These are phyloP conservation scores for Lipomyces orientalis DNA, from an alignment of 805 yeast species.

Conservation along the genomic window DNA sequence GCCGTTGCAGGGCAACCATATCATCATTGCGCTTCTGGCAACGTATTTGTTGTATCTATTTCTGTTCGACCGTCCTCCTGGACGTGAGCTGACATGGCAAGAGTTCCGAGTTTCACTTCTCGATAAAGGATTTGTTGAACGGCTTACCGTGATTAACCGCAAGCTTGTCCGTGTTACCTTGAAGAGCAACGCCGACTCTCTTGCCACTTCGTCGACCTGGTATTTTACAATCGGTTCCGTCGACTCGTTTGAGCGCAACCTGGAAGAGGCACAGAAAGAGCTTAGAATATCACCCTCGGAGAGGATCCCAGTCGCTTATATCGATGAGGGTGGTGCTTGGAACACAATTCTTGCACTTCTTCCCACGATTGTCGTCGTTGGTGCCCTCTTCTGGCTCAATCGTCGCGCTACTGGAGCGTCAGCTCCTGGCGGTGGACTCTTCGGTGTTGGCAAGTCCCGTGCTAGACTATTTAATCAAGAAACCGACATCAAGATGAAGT, in stretches of 20 bases:
- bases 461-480: conserved; percentile 93
- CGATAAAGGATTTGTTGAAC: conserved; percentile 76
- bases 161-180: conserved; percentile 73
- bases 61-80: conserved; percentile 24
- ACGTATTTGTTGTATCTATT: conserved; percentile 21
- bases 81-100: conserved; percentile 80
- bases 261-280: conserved; percentile 76
- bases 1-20: conserved; percentile 22
- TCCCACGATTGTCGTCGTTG: conserved; percentile 89
- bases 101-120: conserved; percentile 79
- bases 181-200: conserved; percentile 58
- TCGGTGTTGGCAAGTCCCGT: conserved; percentile 79
- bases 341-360: conserved; percentile 72
- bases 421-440: conserved; percentile 77
- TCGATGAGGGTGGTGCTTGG: conserved; percentile 69
- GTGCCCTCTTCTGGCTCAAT: conserved; percentile 84
- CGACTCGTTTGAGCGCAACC: conserved; percentile 81
- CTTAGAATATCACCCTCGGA: conserved; percentile 64
- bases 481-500: conserved; percentile 84
- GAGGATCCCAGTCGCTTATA: conserved; percentile 81
- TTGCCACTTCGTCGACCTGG: conserved; percentile 47
- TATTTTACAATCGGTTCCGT: conserved; percentile 86
- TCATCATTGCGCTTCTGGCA: conserved; percentile 17
- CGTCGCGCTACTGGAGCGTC: conserved; percentile 63
- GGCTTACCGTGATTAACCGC: conserved; percentile 77